phyloP scores from a whole-genome alignment of 2,329 filamentous ascomycete species.

The Alternaria hordeiaustralica region DNA sequence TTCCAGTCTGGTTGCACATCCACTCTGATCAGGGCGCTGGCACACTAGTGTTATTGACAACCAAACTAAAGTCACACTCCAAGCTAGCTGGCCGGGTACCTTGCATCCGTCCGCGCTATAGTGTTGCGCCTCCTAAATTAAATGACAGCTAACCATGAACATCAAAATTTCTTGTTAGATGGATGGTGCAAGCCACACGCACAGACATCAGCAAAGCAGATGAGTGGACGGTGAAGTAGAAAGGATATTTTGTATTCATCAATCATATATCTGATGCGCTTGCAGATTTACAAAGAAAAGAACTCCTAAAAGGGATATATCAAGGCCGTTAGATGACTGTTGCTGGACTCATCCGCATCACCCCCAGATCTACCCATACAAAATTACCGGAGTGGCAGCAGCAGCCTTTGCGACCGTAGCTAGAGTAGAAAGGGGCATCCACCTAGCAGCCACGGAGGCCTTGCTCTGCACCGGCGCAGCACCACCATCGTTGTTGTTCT shows the following conservation, averaged over 20 bases:
- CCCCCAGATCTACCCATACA: neutral
- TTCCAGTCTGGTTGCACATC: neutral
- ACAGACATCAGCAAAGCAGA: neutral
- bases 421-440: neutral
- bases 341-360: neutral
- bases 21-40: neutral
- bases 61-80: neutral
- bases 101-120: neutral
- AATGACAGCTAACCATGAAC: neutral
- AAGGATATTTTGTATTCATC: neutral
- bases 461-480: neutral
- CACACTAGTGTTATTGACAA: neutral
- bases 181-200: neutral
- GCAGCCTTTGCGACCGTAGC: neutral
- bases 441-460: neutral
- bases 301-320: neutral
- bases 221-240: neutral
- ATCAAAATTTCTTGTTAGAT: neutral
- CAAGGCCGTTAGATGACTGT: neutral
- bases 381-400: neutral
- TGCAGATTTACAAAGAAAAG: neutral
- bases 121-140: neutral
- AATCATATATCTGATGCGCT: neutral
- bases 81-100: neutral
- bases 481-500: conserved; percentile 12